Evolutionary conservation across 495 filamentous ascomycete species (phyloP).

Genomic region (Letharia lupina): DNA sequence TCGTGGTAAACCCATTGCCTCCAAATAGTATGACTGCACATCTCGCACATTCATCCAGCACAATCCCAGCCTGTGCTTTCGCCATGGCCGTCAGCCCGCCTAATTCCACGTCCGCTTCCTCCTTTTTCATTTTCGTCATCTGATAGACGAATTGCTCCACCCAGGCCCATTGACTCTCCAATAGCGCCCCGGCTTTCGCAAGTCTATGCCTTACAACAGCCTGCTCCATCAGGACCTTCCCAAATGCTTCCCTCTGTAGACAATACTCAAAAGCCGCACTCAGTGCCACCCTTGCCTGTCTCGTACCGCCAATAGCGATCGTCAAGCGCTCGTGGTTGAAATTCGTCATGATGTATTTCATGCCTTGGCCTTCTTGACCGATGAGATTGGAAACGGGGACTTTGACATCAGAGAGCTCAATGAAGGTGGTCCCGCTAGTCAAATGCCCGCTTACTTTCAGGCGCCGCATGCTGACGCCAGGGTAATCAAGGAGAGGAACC

Average conservation of each 20-base stretch:
- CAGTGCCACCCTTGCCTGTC: slow-evolving; percentile 57
- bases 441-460: slow-evolving; percentile 53
- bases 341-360: slow-evolving; percentile 73
- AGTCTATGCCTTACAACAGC: slow-evolving; percentile 64
- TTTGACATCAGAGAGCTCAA: slow-evolving; percentile 64
- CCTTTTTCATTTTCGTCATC: slow-evolving; percentile 53
- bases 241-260: slow-evolving; percentile 66
- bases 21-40: slow-evolving; percentile 62
- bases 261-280: slow-evolving; percentile 58
- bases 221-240: slow-evolving; percentile 64
- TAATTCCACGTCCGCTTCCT: slow-evolving; percentile 54
- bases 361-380: slow-evolving; percentile 60
- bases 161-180: slow-evolving; percentile 67
- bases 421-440: slow-evolving; percentile 63
- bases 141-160: slow-evolving; percentile 67
- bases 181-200: slow-evolving; percentile 57
- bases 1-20: slow-evolving; percentile 61
- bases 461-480: slow-evolving; percentile 57
- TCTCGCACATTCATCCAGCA: slow-evolving; percentile 61
- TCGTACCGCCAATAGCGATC: slow-evolving; percentile 54
- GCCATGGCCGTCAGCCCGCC: slow-evolving; percentile 61
- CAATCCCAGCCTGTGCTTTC: slow-evolving; percentile 63
- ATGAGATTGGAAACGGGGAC: slow-evolving; percentile 63
- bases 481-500: slow-evolving; percentile 54
- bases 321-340: slow-evolving; percentile 74